Conservation (phyloP, 2,329 filamentous ascomycete genomes). For the Exophiala viscosa region DNA sequence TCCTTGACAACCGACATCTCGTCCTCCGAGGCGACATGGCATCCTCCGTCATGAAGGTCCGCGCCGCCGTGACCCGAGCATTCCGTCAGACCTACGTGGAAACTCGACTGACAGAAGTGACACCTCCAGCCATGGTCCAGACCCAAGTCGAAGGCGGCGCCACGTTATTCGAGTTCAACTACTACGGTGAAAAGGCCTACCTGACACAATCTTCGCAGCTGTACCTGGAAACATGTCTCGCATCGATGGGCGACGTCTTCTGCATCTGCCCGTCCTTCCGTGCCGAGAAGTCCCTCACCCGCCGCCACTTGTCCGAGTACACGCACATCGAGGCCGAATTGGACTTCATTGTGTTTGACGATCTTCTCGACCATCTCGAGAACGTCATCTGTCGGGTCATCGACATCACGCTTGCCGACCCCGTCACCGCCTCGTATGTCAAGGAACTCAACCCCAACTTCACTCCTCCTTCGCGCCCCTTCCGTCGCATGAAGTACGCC, state of each 20-base stretch:
- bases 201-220: slow-evolving; percentile 96
- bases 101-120: slow-evolving; percentile 73
- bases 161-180: slow-evolving; percentile 84
- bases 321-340: slow-evolving; percentile 95
- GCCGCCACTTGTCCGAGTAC: slow-evolving; percentile 92
- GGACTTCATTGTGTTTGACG: slow-evolving; percentile 90
- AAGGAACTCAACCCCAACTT: slow-evolving; percentile 90
- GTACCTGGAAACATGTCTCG: slow-evolving; percentile 92
- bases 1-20: slow-evolving; percentile 80
- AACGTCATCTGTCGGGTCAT: slow-evolving; percentile 82
- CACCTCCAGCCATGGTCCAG: slow-evolving; percentile 85
- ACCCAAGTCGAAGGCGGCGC: slow-evolving; percentile 91
- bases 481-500: slow-evolving; percentile 89
- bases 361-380: slow-evolving; percentile 84
- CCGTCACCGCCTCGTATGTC: slow-evolving; percentile 67
- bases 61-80: slow-evolving; percentile 73
- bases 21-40: slow-evolving; percentile 79
- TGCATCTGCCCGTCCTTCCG: slow-evolving; percentile 99
- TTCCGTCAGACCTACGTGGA: slow-evolving; percentile 79
- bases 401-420: slow-evolving; percentile 70
- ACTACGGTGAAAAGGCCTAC: slow-evolving; percentile 87
- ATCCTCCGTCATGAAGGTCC: slow-evolving; percentile 82
- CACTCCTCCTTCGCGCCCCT: slow-evolving; percentile 74
- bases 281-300: slow-evolving; percentile 90
- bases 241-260: slow-evolving; percentile 89